These are phyloP conservation scores for Xerocomus spinulosus DNA, from an alignment of 768 basidiomycete genomes.

Conservation along the genomic window DNA sequence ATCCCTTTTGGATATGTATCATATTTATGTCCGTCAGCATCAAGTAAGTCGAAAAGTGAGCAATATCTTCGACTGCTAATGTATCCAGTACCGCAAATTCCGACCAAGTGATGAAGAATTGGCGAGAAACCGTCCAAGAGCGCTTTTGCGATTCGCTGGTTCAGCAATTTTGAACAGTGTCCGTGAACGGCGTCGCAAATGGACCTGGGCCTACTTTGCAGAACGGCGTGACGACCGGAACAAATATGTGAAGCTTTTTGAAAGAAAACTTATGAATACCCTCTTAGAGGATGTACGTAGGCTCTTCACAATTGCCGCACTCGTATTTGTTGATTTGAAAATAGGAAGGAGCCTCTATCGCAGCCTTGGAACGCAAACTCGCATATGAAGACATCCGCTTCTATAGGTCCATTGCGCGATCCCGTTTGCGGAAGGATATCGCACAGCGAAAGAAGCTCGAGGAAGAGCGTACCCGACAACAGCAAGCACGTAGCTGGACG, in stretches of 20 bases:
- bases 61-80: conserved; percentile 6
- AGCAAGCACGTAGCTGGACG: conserved; percentile 54
- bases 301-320: not conserved
- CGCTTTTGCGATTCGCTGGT: conserved; percentile 73
- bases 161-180: conserved; percentile 79
- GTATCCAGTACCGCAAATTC: conserved; percentile 67
- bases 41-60: conserved; percentile 45
- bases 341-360: conserved; percentile 52
- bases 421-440: conserved; percentile 80
- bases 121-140: conserved; percentile 52
- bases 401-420: conserved; percentile 92
- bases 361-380: conserved; percentile 73
- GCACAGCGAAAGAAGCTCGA: conserved; percentile 61
- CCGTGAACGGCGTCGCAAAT: conserved; percentile 74
- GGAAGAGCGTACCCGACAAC: conserved; percentile 59
- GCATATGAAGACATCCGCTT: conserved; percentile 95
- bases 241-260: conserved; percentile 79
- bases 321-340: not conserved
- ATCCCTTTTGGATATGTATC: conserved; percentile 93
- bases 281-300: conserved; percentile 51
- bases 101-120: conserved; percentile 64
- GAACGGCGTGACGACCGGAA: conserved; percentile 86
- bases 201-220: conserved; percentile 91
- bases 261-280: conserved; percentile 58
- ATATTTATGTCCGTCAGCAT: conserved; percentile 83